Evolutionary conservation across 1,284 basidiomycete genomes (phyloP), one percentile per base, ranked within the genome.

Genomic region (Anthracocystis walkeri): DNA sequence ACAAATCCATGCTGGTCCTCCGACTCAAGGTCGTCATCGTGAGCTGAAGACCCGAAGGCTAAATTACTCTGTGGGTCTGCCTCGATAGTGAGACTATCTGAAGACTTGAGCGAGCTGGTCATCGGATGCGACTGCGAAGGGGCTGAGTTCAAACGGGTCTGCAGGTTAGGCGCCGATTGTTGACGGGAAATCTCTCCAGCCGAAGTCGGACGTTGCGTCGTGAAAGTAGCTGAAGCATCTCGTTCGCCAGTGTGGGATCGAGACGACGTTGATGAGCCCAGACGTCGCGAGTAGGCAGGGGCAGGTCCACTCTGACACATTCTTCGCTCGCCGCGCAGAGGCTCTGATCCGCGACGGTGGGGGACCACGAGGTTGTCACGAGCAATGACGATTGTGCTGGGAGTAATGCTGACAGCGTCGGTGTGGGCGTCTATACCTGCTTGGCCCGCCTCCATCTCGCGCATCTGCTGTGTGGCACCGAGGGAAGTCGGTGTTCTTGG

Each of bases 401-500:
- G 51, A 8, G 52, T 29, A 14, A 60, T 55, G 33, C 66, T 58
- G 7, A 38, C 29, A 4, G 38, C 29, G 16, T 60, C 57, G 0
- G 31, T n/a, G 25, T 35, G 21, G 10, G 20, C 11, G 29, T 59
- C 20, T 1, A 18, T 29, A 21, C 29, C 23, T 2, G 51, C 42
- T 10, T 56, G 54, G 16, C 65, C 71, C 11, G 71, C 46, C 45
- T 74, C 71, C 55, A 74, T 63, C 21, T 59, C 58, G 23, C 65
- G 59, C 56, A 70, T 51, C 33, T 71, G 67, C 18, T 71, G 68
- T n/a, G 50, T 44, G 2, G 61, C 57, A 29, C 54, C 55, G 8
- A 33, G 7, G 6, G 65, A 44, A 1, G 50, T 45, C 1, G 61
- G 56, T 11, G 64, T 64, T 41, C 63, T 50, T 0, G 67, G 52